Conservation (phyloP, 495 filamentous ascomycete genomes). For the Daldinia vernicosa region DNA sequence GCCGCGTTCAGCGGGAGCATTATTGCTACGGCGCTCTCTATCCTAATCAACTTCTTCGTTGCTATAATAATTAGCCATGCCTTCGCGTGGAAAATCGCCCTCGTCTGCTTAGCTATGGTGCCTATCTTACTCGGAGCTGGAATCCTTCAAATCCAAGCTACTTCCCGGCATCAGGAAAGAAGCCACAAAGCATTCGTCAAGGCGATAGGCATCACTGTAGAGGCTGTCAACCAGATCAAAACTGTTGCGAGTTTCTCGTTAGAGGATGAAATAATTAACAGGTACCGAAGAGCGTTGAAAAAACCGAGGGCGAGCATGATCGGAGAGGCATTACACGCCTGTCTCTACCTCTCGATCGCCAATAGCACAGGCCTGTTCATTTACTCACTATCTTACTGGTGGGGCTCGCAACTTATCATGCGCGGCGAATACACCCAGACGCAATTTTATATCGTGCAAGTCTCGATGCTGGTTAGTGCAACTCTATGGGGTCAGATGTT, state of each 20-base stretch:
- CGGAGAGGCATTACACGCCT: conserved; percentile 49
- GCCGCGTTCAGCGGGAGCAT: conserved; percentile 53
- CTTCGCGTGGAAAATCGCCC: conserved; percentile 69
- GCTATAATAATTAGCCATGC: conserved; percentile 66
- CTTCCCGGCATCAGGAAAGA: conserved; percentile 64
- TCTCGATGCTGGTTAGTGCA: conserved; percentile 65
- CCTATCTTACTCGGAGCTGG: conserved; percentile 62
- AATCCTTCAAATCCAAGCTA: conserved; percentile 60
- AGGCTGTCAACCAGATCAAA: conserved; percentile 65
- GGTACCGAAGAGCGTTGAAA: conserved; percentile 53
- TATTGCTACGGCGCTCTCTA: conserved; percentile 54
- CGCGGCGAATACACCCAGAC: conserved; percentile 61
- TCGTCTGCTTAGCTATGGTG: conserved; percentile 61
- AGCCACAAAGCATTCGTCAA: conserved; percentile 65
- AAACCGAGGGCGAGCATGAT: conserved; percentile 50
- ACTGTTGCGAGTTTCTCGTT: conserved; percentile 66
- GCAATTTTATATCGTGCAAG: conserved; percentile 71
- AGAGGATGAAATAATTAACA: conserved; percentile 57
- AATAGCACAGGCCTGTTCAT: conserved; percentile 48
- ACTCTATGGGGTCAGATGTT: conserved; percentile 70
- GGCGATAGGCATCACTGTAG: conserved; percentile 64
- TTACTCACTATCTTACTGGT: conserved; percentile 68
- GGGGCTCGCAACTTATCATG: conserved; percentile 64
- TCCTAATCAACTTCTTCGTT: conserved; percentile 52
- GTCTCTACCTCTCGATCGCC: conserved; percentile 56